These are phyloP conservation scores for Trichoderma endophyticum DNA, from an alignment of 2,329 filamentous ascomycete species.

Conservation along the genomic window DNA sequence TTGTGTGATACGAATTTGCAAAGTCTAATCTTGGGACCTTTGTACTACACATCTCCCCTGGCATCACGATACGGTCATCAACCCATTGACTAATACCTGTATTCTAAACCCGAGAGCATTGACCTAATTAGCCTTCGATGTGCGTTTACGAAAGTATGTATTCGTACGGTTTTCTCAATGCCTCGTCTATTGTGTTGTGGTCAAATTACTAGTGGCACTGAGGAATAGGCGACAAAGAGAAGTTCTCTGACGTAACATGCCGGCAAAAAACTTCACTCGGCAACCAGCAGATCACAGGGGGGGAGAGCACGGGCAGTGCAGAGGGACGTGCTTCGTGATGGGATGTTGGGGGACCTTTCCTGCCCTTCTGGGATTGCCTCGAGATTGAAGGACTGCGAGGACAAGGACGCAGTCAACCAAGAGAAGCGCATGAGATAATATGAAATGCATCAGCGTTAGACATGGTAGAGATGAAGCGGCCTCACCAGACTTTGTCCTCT, in stretches of 20 bases:
- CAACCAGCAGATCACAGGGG: conserved; percentile 17
- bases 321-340: conserved; percentile 11
- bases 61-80: neutral
- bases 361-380: conserved; percentile 4
- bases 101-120: neutral
- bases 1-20: neutral
- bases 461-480: neutral
- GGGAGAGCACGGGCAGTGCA: conserved; percentile 8
- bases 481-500: neutral
- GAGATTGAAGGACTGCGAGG: conserved; percentile 12
- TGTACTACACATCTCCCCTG: neutral
- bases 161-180: neutral
- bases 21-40: neutral
- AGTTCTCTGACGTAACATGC: conserved; percentile 9
- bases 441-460: neutral
- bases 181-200: neutral
- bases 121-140: neutral
- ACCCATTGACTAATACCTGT: neutral
- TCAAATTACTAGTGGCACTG: neutral
- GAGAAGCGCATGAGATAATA: neutral
- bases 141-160: neutral
- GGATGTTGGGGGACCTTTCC: neutral
- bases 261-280: conserved; percentile 9
- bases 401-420: neutral
- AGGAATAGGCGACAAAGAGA: neutral